Percentiles rank a stretch among this genome's conserved stretches.
phyloP scores from a whole-genome alignment of 2,329 filamentous ascomycete genomes.

The Cucurbitaria berberidis region DNA sequence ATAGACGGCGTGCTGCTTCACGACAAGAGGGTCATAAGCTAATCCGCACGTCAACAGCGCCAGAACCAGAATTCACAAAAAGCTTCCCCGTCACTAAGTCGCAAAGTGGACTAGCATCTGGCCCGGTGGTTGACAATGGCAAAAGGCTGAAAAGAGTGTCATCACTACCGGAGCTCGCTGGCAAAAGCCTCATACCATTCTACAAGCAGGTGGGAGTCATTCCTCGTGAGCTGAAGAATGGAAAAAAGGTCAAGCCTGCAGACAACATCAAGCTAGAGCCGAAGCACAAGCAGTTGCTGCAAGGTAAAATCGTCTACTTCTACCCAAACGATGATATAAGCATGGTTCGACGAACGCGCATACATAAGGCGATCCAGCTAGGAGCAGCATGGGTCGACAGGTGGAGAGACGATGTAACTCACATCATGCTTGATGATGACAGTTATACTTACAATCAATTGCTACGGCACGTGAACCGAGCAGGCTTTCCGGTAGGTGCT shows the following conservation, averaged over 20 bases:
- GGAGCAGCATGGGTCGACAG: slow-evolving; percentile 74
- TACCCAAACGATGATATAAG: slow-evolving; percentile 80
- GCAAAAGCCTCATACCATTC: slow-evolving; percentile 27
- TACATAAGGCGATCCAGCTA: slow-evolving; percentile 68
- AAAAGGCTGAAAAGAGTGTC: slow-evolving; percentile 27
- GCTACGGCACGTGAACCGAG: slow-evolving; percentile 59
- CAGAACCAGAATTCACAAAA: slow-evolving; percentile 17
- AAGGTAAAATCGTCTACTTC: slow-evolving; percentile 60
- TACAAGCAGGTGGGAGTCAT: slow-evolving; percentile 35
- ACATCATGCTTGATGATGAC: slow-evolving; percentile 77
- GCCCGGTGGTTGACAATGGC: background rate
- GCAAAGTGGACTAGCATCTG: slow-evolving; percentile 1
- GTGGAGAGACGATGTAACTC: slow-evolving; percentile 67
- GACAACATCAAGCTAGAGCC: slow-evolving; percentile 41
- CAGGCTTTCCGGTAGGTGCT: slow-evolving; percentile 56
- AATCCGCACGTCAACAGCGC: slow-evolving; percentile 26
- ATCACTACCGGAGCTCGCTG: slow-evolving; percentile 28
- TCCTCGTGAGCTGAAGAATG: slow-evolving; percentile 39
- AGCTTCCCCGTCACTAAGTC: slow-evolving; percentile 21
- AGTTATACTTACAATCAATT: slow-evolving; percentile 68
- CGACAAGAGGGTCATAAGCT: slow-evolving; percentile 13
- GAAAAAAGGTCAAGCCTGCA: slow-evolving; percentile 37
- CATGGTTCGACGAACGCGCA: slow-evolving; percentile 70
- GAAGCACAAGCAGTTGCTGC: slow-evolving; percentile 43
- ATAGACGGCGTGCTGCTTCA: slow-evolving; percentile 17